phyloP scores from a whole-genome alignment of 805 yeast genomes.

The Ogataea trehaloabstinens region DNA sequence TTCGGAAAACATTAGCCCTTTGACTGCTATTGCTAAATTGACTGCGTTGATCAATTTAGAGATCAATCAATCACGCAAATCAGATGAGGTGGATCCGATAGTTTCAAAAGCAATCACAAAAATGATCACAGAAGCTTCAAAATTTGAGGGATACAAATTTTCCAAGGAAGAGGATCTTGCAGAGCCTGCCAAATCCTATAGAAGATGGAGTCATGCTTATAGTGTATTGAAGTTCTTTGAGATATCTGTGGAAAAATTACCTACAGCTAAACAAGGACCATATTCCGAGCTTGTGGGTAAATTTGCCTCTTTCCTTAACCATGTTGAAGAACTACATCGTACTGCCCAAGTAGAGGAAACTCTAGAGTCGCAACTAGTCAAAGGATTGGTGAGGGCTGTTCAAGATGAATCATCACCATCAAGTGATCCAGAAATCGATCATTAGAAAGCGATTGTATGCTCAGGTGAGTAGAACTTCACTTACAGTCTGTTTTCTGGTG shows the following conservation, averaged over 20 bases:
- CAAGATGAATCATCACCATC: too few species aligned
- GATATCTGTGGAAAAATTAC: slow-evolving; percentile 11
- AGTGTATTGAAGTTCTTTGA: slow-evolving; percentile 16
- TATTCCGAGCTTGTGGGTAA: slow-evolving; percentile 8
- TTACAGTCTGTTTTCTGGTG: too few species aligned
- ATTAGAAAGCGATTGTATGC: too few species aligned
- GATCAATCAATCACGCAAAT: slow-evolving; percentile 6
- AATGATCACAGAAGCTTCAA: slow-evolving; percentile 2
- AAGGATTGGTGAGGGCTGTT: too few species aligned
- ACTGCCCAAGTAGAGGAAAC: slow-evolving; percentile 8
- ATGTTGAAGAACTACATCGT: slow-evolving; percentile 14
- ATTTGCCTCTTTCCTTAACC: slow-evolving; percentile 12
- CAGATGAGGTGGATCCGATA: slow-evolving; percentile 2
- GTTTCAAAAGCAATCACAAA: slow-evolving; percentile 6
- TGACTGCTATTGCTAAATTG: slow-evolving; percentile 11
- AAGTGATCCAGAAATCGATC: too few species aligned
- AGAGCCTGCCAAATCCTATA: slow-evolving; percentile 7
- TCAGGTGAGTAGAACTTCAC: too few species aligned
- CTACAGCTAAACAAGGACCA: slow-evolving; percentile 10
- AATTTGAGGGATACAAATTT: slow-evolving; percentile 6
- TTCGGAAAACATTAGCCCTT: slow-evolving; percentile 4
- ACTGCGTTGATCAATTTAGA: slow-evolving; percentile 14
- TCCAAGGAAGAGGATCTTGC: slow-evolving; percentile 5
- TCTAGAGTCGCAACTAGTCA: slow-evolving; percentile 9
- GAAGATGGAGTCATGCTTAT: slow-evolving; percentile 19